Percentiles rank a stretch among this genome's conserved stretches.
These are phyloP conservation scores for Breviolum minutum DNA, from an alignment of 73 alveolate genomes.

Conservation along the genomic window DNA sequence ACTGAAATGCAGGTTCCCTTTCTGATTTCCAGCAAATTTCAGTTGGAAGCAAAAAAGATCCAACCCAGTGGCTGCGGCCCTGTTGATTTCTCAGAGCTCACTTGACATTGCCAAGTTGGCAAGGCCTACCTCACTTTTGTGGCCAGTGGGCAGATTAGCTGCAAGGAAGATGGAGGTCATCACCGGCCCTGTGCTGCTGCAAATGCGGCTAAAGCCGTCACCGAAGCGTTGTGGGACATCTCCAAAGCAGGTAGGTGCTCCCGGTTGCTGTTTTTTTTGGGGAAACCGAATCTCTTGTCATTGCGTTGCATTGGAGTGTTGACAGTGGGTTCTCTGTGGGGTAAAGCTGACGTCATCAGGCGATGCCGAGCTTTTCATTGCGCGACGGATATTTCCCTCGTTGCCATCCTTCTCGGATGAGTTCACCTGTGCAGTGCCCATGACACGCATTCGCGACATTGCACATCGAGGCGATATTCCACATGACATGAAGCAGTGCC, in stretches of 20 bases:
- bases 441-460: constrained; percentile 98
- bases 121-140: constrained; percentile 98
- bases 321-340: not conserved
- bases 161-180: constrained; percentile 98
- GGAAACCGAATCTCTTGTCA: not conserved
- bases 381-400: constrained; percentile 97
- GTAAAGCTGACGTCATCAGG: constrained; percentile 23
- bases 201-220: constrained; percentile 97
- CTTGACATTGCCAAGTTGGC: not conserved
- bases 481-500: constrained; percentile 79
- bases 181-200: constrained; percentile 98
- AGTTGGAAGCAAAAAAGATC: too few species aligned
- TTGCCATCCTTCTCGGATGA: constrained; percentile 98
- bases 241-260: not conserved
- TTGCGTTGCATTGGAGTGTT: not conserved
- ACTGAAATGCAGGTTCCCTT: not conserved
- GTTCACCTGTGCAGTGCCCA: constrained; percentile 98
- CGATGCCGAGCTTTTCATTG: constrained; percentile 96
- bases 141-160: constrained; percentile 98
- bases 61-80: too few species aligned
- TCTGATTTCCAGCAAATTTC: too few species aligned
- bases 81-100: too few species aligned
- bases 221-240: constrained; percentile 95
- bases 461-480: constrained; percentile 99
- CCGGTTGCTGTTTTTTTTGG: not conserved